Base-by-base conservation (phyloP, 1,284 basidiomycete species). In the Moniliella sp. region DNA sequence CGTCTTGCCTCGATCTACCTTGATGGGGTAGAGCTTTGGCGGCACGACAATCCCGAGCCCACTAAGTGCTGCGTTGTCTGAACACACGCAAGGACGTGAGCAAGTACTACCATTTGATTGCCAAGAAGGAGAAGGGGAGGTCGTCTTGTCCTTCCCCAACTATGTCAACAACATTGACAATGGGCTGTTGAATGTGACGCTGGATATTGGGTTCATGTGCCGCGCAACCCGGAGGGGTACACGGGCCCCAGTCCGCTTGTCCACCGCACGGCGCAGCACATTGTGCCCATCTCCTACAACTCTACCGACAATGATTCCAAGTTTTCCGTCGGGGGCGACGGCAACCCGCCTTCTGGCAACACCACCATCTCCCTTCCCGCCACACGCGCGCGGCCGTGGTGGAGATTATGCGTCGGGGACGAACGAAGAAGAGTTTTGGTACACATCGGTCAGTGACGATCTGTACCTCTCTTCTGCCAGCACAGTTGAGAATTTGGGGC, bases 361-460 rank as follows among this genome's bases (percentile, higher is more conserved):
- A 11, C 21, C 3, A 10, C 31, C n/a, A n/a, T n/a, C n/a, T n/a
- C 0, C 23, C 50, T 3, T 48, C 49, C 1, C 23, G 15, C 8
- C 43, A 46, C 28, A 32, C 49, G 3, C 34, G 32, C 0, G 14
- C 37, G 8, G 47, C 49, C 8, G 9, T 48, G 3, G 47, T 50
- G 7, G 47, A 52, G 17, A 25, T 52, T 46, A 40, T 27, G 49
- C 49, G 0, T 34, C 25, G 12, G 48, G 46, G 1, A 51, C 46
- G 0, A 35, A 45, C 2, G 32, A 21, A 9, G 46, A 40, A 17
- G 34, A 37, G 36, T 29, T 42, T n/a, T 50, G 78, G 77, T 81
- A 78, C 50, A 72, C 67, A 60, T 76, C 78, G 42, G 64, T 67
- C 18, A 66, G 76, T 1, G 70, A 77, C 45, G 52, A 71, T 36